These are phyloP conservation scores for Citrus trifoliata DNA, from an alignment of 345 rosid genomes.

Conservation along the genomic window DNA sequence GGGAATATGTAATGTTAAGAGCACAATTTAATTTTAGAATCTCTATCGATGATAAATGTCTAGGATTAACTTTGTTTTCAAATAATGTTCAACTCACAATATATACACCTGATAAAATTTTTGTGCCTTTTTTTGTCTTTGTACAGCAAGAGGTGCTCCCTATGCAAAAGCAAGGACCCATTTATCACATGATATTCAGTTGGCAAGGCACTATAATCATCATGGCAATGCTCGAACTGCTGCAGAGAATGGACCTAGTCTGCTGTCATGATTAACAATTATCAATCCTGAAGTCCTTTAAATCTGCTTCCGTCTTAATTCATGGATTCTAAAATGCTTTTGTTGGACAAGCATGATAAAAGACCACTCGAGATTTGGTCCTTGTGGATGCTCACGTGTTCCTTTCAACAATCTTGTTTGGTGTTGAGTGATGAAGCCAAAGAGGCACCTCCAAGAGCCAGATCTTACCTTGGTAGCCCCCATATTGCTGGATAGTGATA, in stretches of 20 bases:
- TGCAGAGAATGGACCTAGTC: slow-evolving; percentile 72
- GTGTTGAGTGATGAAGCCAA: slow-evolving; percentile 9
- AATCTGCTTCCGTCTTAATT: neutral
- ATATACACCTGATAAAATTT: neutral
- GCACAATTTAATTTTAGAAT: neutral
- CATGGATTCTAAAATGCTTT: slow-evolving; percentile 10
- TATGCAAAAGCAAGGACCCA: slow-evolving; percentile 95
- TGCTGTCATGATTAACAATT: slow-evolving; percentile 47
- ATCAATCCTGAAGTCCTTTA: neutral
- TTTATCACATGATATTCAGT: slow-evolving; percentile 71
- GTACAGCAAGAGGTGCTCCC: slow-evolving; percentile 92
- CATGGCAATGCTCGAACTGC: slow-evolving; percentile 72
- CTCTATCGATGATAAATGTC: neutral
- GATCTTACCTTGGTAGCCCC: neutral
- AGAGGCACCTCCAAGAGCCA: slow-evolving; percentile 1
- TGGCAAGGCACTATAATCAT: slow-evolving; percentile 67
- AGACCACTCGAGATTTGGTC: neutral
- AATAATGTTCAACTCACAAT: neutral
- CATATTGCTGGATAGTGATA: neutral
- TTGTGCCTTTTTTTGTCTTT: slow-evolving; percentile 10
- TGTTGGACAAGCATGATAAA: neutral
- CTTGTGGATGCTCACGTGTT: neutral
- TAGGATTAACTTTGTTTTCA: neutral
- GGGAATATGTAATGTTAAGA: neutral
- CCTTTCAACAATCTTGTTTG: neutral